Evolutionary conservation across 192 early-diverging fungal genomes (phyloP).

Genomic region (Diversispora epigaea): DNA sequence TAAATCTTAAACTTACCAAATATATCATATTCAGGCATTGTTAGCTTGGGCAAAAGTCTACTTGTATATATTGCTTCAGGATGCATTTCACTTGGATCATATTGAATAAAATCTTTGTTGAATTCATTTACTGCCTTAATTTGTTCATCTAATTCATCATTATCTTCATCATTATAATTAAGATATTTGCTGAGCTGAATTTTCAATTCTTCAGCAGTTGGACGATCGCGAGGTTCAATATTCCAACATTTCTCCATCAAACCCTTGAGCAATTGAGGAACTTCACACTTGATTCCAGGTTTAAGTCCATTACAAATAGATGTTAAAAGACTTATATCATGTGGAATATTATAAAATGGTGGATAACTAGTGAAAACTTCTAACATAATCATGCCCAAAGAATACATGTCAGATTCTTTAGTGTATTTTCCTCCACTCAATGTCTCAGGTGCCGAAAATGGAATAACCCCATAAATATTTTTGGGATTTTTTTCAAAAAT

Average conservation of each 20-base stretch:
- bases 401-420: conserved; percentile 38
- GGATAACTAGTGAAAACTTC: conserved; percentile 39
- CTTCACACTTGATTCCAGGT: conserved; percentile 34
- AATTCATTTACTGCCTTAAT: neutral
- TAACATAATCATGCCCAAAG: conserved; percentile 46
- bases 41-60: neutral
- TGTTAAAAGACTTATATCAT: conserved; percentile 25
- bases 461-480: conserved; percentile 35
- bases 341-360: conserved; percentile 37
- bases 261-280: conserved; percentile 34
- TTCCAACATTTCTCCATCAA: conserved; percentile 42
- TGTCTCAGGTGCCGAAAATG: conserved; percentile 40
- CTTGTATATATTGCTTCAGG: neutral
- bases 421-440: neutral
- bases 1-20: no score
- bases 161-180: neutral
- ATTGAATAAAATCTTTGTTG: neutral
- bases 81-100: neutral
- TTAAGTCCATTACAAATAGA: conserved; percentile 32
- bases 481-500: neutral
- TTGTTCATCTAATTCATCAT: neutral
- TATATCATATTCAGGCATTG: no score
- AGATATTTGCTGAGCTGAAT: neutral
- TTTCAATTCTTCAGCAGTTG: neutral
- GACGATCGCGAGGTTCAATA: conserved; percentile 30